Evolutionary conservation across 1,284 basidiomycete species (phyloP).

Genomic region (Leccinum griseonigrum): DNA sequence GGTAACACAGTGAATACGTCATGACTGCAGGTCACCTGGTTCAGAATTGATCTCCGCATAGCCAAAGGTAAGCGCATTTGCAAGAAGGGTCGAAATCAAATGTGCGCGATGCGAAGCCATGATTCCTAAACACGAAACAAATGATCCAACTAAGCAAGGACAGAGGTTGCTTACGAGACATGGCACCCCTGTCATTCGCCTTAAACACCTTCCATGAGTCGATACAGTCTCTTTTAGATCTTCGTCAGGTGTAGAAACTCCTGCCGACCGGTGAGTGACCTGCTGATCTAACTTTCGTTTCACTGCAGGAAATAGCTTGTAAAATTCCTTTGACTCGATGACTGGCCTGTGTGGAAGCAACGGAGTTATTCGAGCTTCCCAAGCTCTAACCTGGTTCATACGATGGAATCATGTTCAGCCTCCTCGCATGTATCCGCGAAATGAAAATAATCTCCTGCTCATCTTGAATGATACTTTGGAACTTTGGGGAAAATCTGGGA

Average conservation of each 20-base stretch:
- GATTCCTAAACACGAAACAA: constrained; percentile 41
- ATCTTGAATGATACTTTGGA: constrained; percentile 53
- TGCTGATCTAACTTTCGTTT: constrained; percentile 49
- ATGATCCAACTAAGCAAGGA: background rate
- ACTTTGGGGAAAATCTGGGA: constrained; percentile 50
- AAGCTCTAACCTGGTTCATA: constrained; percentile 1
- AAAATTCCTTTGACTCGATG: constrained; percentile 60
- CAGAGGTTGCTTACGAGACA: constrained; percentile 46
- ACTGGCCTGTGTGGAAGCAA: constrained; percentile 45
- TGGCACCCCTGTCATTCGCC: constrained; percentile 63
- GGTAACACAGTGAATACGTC: fast-evolving
- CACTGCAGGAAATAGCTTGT: constrained; percentile 46
- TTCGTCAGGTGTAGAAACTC: constrained; percentile 59
- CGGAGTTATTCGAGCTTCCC: too few relatives aligned
- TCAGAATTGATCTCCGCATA: constrained; percentile 45
- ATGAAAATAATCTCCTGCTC: constrained; percentile 65
- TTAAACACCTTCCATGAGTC: constrained; percentile 15
- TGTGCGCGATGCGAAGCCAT: constrained; percentile 54
- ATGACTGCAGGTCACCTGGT: constrained; percentile 28
- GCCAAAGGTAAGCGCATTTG: constrained; percentile 46
- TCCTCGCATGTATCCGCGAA: constrained; percentile 50
- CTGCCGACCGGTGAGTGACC: constrained; percentile 49
- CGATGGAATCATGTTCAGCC: constrained; percentile 56
- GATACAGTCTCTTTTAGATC: constrained; percentile 16
- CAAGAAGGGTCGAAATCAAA: constrained; percentile 40